Base-by-base conservation (phyloP, 257 asterid species). In the Pogostemon cablin region DNA sequence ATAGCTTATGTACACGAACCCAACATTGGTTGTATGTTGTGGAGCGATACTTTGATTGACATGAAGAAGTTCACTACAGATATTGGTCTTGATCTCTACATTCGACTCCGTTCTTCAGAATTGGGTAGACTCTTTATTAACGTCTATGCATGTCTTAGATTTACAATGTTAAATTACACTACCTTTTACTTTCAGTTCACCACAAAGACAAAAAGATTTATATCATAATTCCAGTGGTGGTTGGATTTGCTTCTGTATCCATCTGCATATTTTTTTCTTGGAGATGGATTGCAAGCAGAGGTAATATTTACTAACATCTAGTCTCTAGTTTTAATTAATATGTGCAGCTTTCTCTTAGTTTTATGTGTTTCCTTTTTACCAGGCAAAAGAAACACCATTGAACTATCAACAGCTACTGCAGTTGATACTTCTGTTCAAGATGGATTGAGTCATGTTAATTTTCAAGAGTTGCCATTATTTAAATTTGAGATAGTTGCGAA, bases 1-100 rank as follows among this genome's bases (percentile, higher is more conserved):
- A 53, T 82, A 20, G 87, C 89, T n/a, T 85, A 78, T 49, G 79
- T 84, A 0, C 61, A 38, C 52, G 68, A 65, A 56, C 40, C n/a
- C n/a, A 75, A 56, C 5, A 62, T 84, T 7, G 88, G 90, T 9
- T 86, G 90, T 71, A 75, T 84, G 86, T 49, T 78, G 5, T 86
- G 92, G 92, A 58, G 68, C 0, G 71, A 61, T 2, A 54, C 3
- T n/a, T 67, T 86, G 72, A 52, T 84, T 3, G 89, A 86, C 44
- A 34, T 65, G 25, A 87, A 82, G 62, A 39, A 77, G 38, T 82
- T 84, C 34, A 0, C 56, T 3, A 2, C 60, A 4, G 20, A 10
- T 2, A 74, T 55, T 35, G 87, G 92, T 11, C 49, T 35, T 6
- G 83, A 84, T 82, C 74, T 86, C 9, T 72, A 71, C 67, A 12